Percentiles rank a stretch among this genome's conserved stretches.
Evolutionary conservation across 345 rosid species (phyloP).

Genomic region (Eucalyptus pumila): DNA sequence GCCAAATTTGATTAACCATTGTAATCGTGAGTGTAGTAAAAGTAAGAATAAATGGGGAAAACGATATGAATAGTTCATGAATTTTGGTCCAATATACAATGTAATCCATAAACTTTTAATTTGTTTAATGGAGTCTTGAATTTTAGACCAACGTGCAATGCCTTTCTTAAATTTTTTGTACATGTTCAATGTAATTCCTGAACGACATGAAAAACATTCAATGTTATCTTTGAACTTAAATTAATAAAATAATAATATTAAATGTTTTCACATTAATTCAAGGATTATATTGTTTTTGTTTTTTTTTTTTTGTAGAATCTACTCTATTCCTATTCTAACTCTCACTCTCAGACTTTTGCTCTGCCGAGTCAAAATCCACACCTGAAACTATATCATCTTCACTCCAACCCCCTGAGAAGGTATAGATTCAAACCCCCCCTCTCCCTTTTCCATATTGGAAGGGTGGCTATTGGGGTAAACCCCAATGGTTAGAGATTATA

Average conservation of each 20-base stretch:
- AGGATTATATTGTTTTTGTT: too few relatives aligned
- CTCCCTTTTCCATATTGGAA: accelerated
- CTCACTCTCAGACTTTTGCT: accelerated
- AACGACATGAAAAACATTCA: accelerated
- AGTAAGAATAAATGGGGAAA: neutral
- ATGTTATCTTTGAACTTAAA: too few relatives aligned
- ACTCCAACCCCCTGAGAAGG: too few relatives aligned
- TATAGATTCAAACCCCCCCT: accelerated
- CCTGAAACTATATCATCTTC: accelerated
- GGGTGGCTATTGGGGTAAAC: accelerated
- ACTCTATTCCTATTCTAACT: accelerated
- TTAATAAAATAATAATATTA: too few relatives aligned
- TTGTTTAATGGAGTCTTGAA: accelerated
- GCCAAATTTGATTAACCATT: neutral
- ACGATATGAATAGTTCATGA: accelerated
- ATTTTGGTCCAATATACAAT: accelerated
- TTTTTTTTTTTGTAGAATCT: accelerated
- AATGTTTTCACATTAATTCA: too few relatives aligned
- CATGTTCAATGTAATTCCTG: accelerated
- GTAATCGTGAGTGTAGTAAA: neutral
- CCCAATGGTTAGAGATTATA: accelerated
- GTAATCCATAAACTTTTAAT: accelerated
- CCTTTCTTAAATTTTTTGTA: accelerated
- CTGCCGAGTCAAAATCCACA: accelerated
- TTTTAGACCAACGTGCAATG: accelerated